Conservation (phyloP, 768 basidiomycete species). For the Coprinopsis sp. region DNA sequence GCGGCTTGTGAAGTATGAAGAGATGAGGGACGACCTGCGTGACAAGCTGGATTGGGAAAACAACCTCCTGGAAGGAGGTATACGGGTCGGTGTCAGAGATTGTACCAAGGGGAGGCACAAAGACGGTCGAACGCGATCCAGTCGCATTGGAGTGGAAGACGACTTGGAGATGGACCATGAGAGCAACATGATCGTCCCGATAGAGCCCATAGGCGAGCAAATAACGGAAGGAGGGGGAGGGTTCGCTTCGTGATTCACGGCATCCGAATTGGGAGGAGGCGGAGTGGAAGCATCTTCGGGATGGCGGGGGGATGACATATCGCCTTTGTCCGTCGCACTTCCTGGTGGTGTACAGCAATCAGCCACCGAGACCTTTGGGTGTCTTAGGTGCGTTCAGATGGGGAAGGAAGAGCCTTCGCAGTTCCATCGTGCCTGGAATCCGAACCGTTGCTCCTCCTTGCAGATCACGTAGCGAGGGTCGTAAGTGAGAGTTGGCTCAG, state of each 20-base stretch:
- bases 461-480: slow-evolving; percentile 29
- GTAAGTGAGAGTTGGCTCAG: slow-evolving; percentile 12
- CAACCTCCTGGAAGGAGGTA: slow-evolving; percentile 22
- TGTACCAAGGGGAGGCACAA: slow-evolving; percentile 68
- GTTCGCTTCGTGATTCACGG: background rate
- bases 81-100: slow-evolving; percentile 67
- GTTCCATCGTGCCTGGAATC: slow-evolving; percentile 26
- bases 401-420: slow-evolving; percentile 38
- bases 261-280: too few relatives aligned
- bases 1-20: slow-evolving; percentile 61
- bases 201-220: slow-evolving; percentile 51
- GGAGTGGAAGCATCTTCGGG: too few relatives aligned
- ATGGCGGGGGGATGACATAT: too few relatives aligned
- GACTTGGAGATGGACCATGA: slow-evolving; percentile 6
- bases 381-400: slow-evolving; percentile 45
- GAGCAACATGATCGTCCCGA: slow-evolving; percentile 65
- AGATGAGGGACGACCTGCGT: slow-evolving; percentile 43
- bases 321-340: too few relatives aligned
- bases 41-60: slow-evolving; percentile 26
- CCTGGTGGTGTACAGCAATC: background rate
- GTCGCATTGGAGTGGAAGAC: slow-evolving; percentile 38
- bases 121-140: slow-evolving; percentile 70
- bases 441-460: slow-evolving; percentile 23
- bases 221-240: slow-evolving; percentile 46
- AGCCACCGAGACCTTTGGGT: slow-evolving; percentile 23